Conservation (phyloP, 768 basidiomycete species). For the Lanmaoa pseudosensibilis region DNA sequence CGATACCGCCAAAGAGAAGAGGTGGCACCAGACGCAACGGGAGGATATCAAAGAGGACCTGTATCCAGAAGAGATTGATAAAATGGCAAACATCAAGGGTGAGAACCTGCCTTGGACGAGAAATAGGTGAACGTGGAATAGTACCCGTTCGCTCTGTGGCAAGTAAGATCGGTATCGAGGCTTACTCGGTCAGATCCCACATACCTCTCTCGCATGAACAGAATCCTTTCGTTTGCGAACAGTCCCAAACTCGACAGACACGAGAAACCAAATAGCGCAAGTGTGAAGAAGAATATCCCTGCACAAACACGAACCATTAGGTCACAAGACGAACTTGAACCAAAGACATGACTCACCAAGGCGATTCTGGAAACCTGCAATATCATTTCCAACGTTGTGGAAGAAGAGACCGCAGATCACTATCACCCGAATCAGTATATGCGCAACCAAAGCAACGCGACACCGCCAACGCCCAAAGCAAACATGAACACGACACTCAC, state of each 20-base stretch:
- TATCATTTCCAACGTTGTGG: constrained; percentile 87
- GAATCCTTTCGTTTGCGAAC: constrained; percentile 91
- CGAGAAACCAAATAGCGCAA: constrained; percentile 97
- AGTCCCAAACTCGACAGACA: constrained; percentile 91
- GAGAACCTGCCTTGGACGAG: constrained; percentile 69
- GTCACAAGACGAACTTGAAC: neutral
- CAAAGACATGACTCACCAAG: constrained; percentile 50
- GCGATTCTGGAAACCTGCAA: constrained; percentile 95
- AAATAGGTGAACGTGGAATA: constrained; percentile 98
- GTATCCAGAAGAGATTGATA: neutral
- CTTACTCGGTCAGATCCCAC: constrained; percentile 13
- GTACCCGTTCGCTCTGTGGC: constrained; percentile 86
- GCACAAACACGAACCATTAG: constrained; percentile 2
- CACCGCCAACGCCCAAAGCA: neutral
- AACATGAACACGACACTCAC: constrained; percentile 46
- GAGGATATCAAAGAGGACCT: constrained; percentile 95
- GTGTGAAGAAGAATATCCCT: constrained; percentile 96
- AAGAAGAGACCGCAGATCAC: constrained; percentile 94
- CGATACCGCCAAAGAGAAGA: constrained; percentile 91
- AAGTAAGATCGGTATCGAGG: neutral
- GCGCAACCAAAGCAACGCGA: neutral
- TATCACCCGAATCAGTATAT: constrained; percentile 28
- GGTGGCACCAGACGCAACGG: constrained; percentile 94
- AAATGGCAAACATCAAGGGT: neutral
- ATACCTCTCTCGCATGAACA: constrained; percentile 98